These are phyloP conservation scores for Balakata baccata DNA, from an alignment of 345 rosid genomes.

Conservation along the genomic window DNA sequence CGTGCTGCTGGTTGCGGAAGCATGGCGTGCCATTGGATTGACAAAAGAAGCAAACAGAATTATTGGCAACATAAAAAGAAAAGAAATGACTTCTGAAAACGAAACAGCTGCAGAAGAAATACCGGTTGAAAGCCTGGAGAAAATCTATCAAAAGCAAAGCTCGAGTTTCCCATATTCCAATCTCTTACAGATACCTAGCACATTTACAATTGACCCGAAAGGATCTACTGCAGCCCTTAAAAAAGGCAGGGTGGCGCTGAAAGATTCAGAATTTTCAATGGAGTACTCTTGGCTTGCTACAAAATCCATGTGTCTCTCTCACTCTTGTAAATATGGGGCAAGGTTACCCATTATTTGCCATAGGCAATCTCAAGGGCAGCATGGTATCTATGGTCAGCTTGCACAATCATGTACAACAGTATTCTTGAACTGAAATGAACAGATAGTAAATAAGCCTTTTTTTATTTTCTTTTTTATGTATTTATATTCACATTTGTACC, in stretches of 20 bases:
- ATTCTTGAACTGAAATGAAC: constrained; percentile 30
- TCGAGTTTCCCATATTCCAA: constrained; percentile 20
- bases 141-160: constrained; percentile 44
- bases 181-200: constrained; percentile 36
- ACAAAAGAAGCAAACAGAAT: constrained; percentile 48
- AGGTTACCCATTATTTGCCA: constrained; percentile 47
- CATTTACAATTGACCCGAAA: constrained; percentile 21
- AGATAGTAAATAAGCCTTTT: not conserved
- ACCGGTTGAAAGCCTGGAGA: constrained; percentile 38
- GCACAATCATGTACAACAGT: constrained; percentile 29
- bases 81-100: constrained; percentile 13
- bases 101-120: constrained; percentile 32
- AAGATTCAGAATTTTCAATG: constrained; percentile 29
- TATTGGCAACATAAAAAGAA: constrained; percentile 29
- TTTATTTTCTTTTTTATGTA: not conserved
- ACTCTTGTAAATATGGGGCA: constrained; percentile 45
- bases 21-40: constrained; percentile 56
- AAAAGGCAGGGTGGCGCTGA: constrained; percentile 28
- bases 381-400: constrained; percentile 46
- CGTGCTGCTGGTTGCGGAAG: constrained; percentile 43
- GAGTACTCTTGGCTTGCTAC: constrained; percentile 30
- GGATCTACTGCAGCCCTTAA: constrained; percentile 24
- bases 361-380: constrained; percentile 52
- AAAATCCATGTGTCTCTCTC: constrained; percentile 38
- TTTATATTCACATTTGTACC: not conserved